phyloP scores from a whole-genome alignment of 148 eudicot species.

The Rhododendron vialii region DNA sequence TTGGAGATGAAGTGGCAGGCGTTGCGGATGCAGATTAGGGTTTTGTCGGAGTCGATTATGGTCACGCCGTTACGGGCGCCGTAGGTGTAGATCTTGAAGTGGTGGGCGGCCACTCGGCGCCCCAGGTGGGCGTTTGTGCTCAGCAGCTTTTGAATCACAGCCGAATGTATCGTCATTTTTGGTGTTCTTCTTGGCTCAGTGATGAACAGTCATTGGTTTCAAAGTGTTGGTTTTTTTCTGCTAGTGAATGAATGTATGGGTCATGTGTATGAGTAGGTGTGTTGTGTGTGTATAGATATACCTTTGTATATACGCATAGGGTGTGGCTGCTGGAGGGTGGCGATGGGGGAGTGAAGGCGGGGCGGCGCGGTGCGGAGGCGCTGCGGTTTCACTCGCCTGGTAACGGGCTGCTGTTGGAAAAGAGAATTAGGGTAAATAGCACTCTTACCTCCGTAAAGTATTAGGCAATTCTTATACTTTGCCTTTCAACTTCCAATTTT shows the following conservation, averaged over 20 bases:
- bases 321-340: not conserved
- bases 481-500: too few relatives aligned
- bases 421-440: too few relatives aligned
- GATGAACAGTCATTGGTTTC: not conserved
- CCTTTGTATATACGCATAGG: not conserved
- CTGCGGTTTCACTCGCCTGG: not conserved
- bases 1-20: conserved; percentile 67
- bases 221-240: not conserved
- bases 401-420: not conserved
- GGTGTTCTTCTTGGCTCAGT: not conserved
- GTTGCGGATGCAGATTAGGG: conserved; percentile 75
- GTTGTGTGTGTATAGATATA: not conserved
- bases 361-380: not conserved
- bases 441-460: too few relatives aligned
- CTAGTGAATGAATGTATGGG: not conserved
- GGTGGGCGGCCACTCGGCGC: conserved; percentile 57
- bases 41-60: conserved; percentile 82
- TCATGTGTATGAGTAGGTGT: not conserved
- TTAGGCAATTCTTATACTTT: too few relatives aligned
- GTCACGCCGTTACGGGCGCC: conserved; percentile 58
- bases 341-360: not conserved
- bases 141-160: conserved; percentile 74
- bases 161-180: conserved; percentile 79
- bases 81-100: conserved; percentile 68
- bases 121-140: conserved; percentile 74